Evolutionary conservation across 768 basidiomycete species (phyloP), one percentile per base, ranked within the genome.

Genomic region (Serendipita sp.): DNA sequence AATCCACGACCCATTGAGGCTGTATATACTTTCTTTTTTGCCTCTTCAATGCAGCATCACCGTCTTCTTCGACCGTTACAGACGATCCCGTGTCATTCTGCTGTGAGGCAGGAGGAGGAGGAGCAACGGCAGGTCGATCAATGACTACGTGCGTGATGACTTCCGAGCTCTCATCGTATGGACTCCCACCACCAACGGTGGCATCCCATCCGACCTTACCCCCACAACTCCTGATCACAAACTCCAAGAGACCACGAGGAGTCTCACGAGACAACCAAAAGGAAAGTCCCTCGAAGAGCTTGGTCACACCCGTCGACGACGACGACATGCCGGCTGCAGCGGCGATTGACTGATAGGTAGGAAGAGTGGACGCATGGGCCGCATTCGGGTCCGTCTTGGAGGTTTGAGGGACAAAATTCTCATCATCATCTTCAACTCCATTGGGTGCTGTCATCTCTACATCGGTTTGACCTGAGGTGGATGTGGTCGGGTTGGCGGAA

Each of bases 1-100:
- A 96, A 71, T 99, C 96, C 38, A 91, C 90, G 33, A 96, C 81
- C 96, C 96, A 98, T 72, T 98, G 95, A 11, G 96, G 96, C 72
- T 98, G 96, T 17, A 98, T 80, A 72, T 88, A 90, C 70, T 89
- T 91, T 69, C 92, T 80, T 71, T 82, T 81, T 45, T 83, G 78
- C 44, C 79, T 76, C 67, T 84, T 82, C 67, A 80, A 79, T 66
- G 86, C 81, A 61, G 81, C 81, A 16, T 75, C 66, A 0, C 79
- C 78, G 69, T 82, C 84, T 26, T 69, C 60, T n/a, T 11, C 53
- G 14, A 26, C 17, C 11, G 11, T n/a, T 31, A 30, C 30, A n/a
- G 30, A 26, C 51, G 28, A 44, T 20, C 61, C 38, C 44, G 4
- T 3, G 66, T 66, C 66, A 65, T 72, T 75, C 65, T 75, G 75